Base-by-base conservation (phyloP, 1,139 yeast species). In the Komagataea norvegica region DNA sequence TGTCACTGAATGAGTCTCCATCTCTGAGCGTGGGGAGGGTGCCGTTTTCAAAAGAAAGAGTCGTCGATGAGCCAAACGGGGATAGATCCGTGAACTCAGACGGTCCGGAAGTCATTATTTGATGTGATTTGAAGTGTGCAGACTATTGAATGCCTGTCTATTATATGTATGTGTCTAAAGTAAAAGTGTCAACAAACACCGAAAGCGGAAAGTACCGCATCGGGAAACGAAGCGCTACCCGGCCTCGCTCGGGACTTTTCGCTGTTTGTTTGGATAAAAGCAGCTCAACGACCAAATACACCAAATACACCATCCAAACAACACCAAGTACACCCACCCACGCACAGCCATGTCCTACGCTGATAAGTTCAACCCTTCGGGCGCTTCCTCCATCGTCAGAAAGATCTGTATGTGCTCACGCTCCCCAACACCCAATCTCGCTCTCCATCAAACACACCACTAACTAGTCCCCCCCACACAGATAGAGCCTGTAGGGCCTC, bases 401-500 rank as follows among this genome's bases (percentile, higher is more conserved):
- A 52, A 51, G 46, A 53, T 51, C 41, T 52, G 56, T 51, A 36
- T 16, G 55, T 48, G 1, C 13, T 11, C 7, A 10, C 10, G 8
- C 10, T 8, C 10, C 23, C 23, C 23, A 21, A 8, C 10, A 21
- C n/a, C n/a, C n/a, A n/a, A n/a, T n/a, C n/a, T n/a, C n/a, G n/a
- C n/a, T n/a, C n/a, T n/a, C n/a, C n/a, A n/a, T n/a, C n/a, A n/a
- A n/a, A n/a, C n/a, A n/a, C n/a, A n/a, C n/a, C n/a, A 36, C 45
- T 38, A 44, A 43, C 41, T 37, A 40, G 23, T 11, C 32, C 8
- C 27, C 33, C 10, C 22, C 8, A 41, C 9, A 8, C 54, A 71
- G 84, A 87, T 55, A 77, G 96, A 46, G 96, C 98, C 3, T 89
- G 97, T 55, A 75, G 93, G 48, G 84, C 94, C 31, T 71, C 91